Evolutionary conservation across 352 stramenopile genomes (phyloP).

Genomic region (Phytopythium oedochilum): DNA sequence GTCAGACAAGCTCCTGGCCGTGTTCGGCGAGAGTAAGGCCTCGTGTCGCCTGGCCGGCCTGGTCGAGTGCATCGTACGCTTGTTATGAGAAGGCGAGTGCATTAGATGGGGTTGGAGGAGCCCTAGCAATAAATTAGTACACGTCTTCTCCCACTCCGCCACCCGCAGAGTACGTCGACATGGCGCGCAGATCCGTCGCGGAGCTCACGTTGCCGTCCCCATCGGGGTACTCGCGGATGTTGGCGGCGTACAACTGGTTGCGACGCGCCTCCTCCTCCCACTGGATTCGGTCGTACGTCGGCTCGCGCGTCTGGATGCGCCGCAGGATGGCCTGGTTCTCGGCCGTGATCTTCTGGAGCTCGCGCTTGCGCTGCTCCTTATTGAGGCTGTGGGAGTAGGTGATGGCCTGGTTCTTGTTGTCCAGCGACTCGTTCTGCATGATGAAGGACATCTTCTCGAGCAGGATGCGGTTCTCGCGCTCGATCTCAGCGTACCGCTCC

Average conservation of each 20-base stretch:
- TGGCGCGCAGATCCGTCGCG: conserved; percentile 38
- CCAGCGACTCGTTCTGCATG: conserved; percentile 84
- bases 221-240: conserved; percentile 85
- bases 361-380: conserved; percentile 75
- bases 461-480: conserved; percentile 95
- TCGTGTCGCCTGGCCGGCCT: conserved; percentile 55
- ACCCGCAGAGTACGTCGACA: conserved; percentile 43
- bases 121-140: conserved; percentile 18
- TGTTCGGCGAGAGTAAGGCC: conserved; percentile 69
- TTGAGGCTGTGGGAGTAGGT: conserved; percentile 79
- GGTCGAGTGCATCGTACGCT: conserved; percentile 26
- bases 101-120: background rate
- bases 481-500: conserved; percentile 93
- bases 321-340: conserved; percentile 87
- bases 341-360: conserved; percentile 83
- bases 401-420: conserved; percentile 85
- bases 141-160: conserved; percentile 28
- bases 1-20: conserved; percentile 51
- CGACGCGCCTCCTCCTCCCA: conserved; percentile 87
- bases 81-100: conserved; percentile 16
- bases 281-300: conserved; percentile 87
- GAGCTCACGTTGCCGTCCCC: conserved; percentile 30
- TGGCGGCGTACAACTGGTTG: conserved; percentile 81
- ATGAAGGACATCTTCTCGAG: conserved; percentile 98
- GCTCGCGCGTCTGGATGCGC: conserved; percentile 88